Conservation (phyloP, 2,329 filamentous ascomycete species). For the Hymenoscyphus linearis region DNA sequence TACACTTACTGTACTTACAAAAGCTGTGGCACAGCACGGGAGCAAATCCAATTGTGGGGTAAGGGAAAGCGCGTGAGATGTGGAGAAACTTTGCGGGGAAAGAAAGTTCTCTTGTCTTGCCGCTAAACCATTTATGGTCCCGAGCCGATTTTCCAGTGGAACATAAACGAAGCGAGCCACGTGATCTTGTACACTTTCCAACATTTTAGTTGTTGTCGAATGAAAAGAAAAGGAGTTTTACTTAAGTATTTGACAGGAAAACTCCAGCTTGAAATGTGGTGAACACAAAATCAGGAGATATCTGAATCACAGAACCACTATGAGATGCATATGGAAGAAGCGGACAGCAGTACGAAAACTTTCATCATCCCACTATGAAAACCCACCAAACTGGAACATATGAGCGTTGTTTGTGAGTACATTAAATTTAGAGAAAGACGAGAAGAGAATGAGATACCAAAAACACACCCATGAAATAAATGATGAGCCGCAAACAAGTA, state of each 20-base stretch:
- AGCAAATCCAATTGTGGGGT: conserved; percentile 3
- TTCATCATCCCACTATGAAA: too few species aligned
- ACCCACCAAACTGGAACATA: too few species aligned
- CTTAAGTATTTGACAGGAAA: too few species aligned
- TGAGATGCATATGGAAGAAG: too few species aligned
- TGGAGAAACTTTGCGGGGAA: not conserved
- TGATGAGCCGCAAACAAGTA: not conserved
- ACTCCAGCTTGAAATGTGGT: too few species aligned
- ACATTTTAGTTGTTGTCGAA: too few species aligned
- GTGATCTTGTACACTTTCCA: not conserved
- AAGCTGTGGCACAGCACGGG: not conserved
- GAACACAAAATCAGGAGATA: too few species aligned
- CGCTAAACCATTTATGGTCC: not conserved
- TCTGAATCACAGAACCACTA: too few species aligned
- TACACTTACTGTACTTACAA: not conserved
- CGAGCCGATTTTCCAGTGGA: not conserved
- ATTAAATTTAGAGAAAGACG: too few species aligned
- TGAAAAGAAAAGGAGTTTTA: too few species aligned
- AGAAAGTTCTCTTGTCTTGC: not conserved
- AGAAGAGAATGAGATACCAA: not conserved
- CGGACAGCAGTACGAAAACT: too few species aligned
- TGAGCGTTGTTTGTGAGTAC: too few species aligned
- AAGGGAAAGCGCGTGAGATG: not conserved
- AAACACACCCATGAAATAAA: not conserved
- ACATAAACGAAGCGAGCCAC: not conserved